phyloP scores from a whole-genome alignment of 2,329 filamentous ascomycete species.

The Paecilomyces sp. region DNA sequence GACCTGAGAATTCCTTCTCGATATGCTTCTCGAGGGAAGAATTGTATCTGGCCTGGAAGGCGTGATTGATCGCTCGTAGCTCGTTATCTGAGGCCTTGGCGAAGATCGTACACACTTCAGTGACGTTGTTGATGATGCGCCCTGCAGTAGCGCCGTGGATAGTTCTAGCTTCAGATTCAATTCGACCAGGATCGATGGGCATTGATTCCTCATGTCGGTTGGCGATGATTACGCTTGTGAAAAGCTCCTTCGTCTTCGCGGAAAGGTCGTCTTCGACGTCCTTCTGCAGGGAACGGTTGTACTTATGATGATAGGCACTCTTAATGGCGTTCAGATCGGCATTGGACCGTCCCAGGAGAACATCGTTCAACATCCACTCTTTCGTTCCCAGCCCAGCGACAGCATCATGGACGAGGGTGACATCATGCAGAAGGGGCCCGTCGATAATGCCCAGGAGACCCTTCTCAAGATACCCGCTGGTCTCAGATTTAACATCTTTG shows the following conservation, averaged over 20 bases:
- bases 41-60: conserved; percentile 68
- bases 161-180: conserved; percentile 68
- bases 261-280: conserved; percentile 74
- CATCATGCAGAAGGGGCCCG: conserved; percentile 74
- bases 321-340: conserved; percentile 87
- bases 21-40: conserved; percentile 66
- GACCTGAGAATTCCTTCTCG: conserved; percentile 76
- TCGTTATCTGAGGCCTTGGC: conserved; percentile 71
- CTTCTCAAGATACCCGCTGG: conserved; percentile 65
- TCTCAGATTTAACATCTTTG: conserved; percentile 71
- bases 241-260: conserved; percentile 78
- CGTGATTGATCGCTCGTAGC: conserved; percentile 69
- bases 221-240: conserved; percentile 71
- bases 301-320: conserved; percentile 62
- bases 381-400: conserved; percentile 80
- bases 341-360: conserved; percentile 75
- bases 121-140: conserved; percentile 42
- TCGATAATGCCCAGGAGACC: conserved; percentile 67
- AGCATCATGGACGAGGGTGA: conserved; percentile 60
- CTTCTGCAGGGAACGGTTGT: conserved; percentile 58
- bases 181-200: conserved; percentile 63
- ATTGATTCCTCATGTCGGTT: conserved; percentile 69
- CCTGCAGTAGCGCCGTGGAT: conserved; percentile 72
- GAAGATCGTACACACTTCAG: conserved; percentile 66
- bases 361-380: conserved; percentile 76